phyloP scores from a whole-genome alignment of 2,329 filamentous ascomycete species.

The Paradendryphiella salina region DNA sequence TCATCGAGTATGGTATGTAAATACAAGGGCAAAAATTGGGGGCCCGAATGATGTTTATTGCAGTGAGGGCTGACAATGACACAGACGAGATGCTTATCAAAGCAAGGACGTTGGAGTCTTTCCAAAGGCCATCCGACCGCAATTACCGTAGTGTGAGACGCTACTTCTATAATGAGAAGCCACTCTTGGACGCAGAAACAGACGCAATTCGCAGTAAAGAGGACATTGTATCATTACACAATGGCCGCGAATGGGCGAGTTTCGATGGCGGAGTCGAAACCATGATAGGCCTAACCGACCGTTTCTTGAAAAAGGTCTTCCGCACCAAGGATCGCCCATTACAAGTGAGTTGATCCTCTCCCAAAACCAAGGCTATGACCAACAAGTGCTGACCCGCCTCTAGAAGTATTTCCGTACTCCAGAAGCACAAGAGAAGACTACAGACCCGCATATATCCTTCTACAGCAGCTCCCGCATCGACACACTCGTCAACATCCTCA shows the following conservation, averaged over 20 bases:
- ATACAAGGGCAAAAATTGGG: neutral
- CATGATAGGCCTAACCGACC: constrained; percentile 35
- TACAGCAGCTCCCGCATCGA: constrained; percentile 47
- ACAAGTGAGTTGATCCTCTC: constrained; percentile 19
- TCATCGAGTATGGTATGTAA: constrained; percentile 43
- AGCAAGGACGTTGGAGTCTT: constrained; percentile 41
- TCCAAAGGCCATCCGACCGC: constrained; percentile 47
- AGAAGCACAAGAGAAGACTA: constrained; percentile 46
- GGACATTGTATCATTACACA: constrained; percentile 47
- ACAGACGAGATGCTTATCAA: constrained; percentile 48
- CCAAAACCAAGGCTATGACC: neutral
- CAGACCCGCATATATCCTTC: constrained; percentile 39
- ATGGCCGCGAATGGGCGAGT: constrained; percentile 48
- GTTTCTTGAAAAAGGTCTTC: constrained; percentile 28
- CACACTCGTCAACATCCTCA: constrained; percentile 48
- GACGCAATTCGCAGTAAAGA: constrained; percentile 48
- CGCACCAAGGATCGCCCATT: constrained; percentile 28
- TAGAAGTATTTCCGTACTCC: constrained; percentile 47
- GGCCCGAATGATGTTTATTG: no score
- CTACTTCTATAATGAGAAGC: constrained; percentile 45
- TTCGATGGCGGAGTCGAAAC: constrained; percentile 49
- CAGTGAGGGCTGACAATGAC: neutral
- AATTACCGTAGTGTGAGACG: constrained; percentile 47
- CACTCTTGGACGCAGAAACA: constrained; percentile 43
- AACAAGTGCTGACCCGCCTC: neutral